phyloP scores from a whole-genome alignment of 2,329 filamentous ascomycete species.

The Colletotrichum ledebouriae region DNA sequence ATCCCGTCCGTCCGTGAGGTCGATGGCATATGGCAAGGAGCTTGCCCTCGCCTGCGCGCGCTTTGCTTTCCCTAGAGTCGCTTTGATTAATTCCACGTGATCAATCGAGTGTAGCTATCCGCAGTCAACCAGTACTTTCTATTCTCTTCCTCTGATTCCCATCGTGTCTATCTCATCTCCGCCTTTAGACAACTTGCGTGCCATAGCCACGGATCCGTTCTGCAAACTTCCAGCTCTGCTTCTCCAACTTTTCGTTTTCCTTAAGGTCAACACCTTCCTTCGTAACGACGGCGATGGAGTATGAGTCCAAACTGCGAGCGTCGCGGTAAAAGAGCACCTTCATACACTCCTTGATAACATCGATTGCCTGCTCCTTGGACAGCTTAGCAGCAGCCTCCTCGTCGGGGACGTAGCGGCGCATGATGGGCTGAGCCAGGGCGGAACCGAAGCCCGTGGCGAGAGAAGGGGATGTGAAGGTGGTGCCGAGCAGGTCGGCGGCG shows the following conservation, averaged over 20 bases:
- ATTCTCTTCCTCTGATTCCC: slow-evolving; percentile 29
- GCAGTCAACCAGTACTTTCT: slow-evolving; percentile 26
- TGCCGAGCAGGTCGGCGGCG: slow-evolving; percentile 91
- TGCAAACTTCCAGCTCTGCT: slow-evolving; percentile 98
- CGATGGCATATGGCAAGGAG: neutral
- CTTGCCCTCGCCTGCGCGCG: neutral
- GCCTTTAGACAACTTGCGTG: slow-evolving; percentile 76
- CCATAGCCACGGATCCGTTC: slow-evolving; percentile 96
- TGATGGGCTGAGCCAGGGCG: slow-evolving; percentile 91
- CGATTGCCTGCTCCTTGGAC: slow-evolving; percentile 82
- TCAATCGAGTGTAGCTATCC: slow-evolving; percentile 7
- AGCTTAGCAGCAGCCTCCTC: slow-evolving; percentile 82
- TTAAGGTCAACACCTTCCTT: slow-evolving; percentile 89
- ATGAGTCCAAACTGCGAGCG: slow-evolving; percentile 90
- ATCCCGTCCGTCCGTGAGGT: neutral
- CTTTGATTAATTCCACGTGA: slow-evolving; percentile 8
- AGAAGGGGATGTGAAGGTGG: slow-evolving; percentile 88
- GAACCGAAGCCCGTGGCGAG: slow-evolving; percentile 95
- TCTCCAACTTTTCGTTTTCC: slow-evolving; percentile 88
- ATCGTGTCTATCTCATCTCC: neutral
- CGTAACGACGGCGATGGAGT: slow-evolving; percentile 91
- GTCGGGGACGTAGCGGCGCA: slow-evolving; percentile 86
- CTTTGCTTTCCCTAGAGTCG: slow-evolving; percentile 6
- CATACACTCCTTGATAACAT: slow-evolving; percentile 92
- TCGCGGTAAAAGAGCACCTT: slow-evolving; percentile 99